phyloP scores from a whole-genome alignment of 768 basidiomycete species.

The Gyrodon lividus region DNA sequence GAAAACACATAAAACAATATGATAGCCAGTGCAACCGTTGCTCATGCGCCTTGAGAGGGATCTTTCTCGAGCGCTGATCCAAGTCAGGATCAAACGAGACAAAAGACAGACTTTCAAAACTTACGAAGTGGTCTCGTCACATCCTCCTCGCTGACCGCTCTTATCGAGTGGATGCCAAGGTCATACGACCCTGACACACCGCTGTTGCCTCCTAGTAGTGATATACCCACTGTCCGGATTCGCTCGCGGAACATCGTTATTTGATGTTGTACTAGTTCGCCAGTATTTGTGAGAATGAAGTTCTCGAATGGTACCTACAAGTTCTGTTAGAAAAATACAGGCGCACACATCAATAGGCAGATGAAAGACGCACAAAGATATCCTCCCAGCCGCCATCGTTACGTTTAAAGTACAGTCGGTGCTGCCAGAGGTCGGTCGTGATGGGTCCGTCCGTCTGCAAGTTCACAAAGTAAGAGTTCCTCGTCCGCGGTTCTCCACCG shows the following conservation, averaged over 20 bases:
- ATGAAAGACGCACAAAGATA: constrained; percentile 57
- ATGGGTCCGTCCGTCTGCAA: constrained; percentile 84
- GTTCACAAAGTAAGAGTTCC: constrained; percentile 90
- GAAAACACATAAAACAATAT: not conserved
- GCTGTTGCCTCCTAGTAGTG: constrained; percentile 82
- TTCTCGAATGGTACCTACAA: constrained; percentile 75
- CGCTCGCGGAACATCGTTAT: constrained; percentile 74
- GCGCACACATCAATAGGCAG: constrained; percentile 5
- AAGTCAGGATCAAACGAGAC: not conserved
- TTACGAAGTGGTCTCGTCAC: constrained; percentile 34
- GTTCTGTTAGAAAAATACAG: constrained; percentile 5
- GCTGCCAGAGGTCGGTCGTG: constrained; percentile 91
- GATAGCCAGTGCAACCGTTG: not conserved
- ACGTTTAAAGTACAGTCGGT: constrained; percentile 77
- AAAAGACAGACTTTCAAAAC: constrained; percentile 8
- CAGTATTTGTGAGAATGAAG: constrained; percentile 74
- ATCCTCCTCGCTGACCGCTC: constrained; percentile 78
- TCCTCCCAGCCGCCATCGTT: constrained; percentile 76
- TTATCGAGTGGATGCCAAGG: constrained; percentile 77
- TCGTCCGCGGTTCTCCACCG: constrained; percentile 71
- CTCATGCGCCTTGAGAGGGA: constrained; percentile 23
- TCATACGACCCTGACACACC: constrained; percentile 75
- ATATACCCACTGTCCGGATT: constrained; percentile 81
- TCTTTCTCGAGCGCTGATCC: constrained; percentile 26
- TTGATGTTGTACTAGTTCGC: constrained; percentile 66